A percentile compares a stretch with the other conserved stretches of the same genome.
Conservation (phyloP, 257 asterid species). For the Solanum chiquidenum region DNA sequence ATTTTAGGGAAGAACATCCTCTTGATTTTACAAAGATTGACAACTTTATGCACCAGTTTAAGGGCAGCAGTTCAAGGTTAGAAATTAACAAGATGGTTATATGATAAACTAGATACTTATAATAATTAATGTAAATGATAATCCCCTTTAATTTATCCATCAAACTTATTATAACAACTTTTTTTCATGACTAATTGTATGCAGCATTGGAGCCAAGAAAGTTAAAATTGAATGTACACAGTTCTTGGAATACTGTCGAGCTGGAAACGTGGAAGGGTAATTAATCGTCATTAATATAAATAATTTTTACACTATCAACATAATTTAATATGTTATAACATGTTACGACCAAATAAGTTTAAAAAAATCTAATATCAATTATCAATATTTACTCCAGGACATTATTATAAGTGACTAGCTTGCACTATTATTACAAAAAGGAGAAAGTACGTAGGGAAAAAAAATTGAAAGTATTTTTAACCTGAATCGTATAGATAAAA, state of each 20-base stretch:
- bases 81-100: neutral
- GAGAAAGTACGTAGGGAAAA: neutral
- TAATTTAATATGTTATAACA: neutral
- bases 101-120: neutral
- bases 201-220: slow-evolving; percentile 84
- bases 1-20: slow-evolving; percentile 21
- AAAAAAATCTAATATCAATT: neutral
- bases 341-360: neutral
- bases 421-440: neutral
- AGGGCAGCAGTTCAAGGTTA: slow-evolving; percentile 71
- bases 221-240: slow-evolving; percentile 56
- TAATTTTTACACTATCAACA: neutral
- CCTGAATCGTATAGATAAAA: too few relatives aligned
- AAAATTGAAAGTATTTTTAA: too few relatives aligned
- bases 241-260: slow-evolving; percentile 52
- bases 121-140: neutral
- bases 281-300: neutral
- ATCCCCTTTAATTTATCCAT: neutral
- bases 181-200: neutral
- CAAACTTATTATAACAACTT: neutral
- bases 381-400: neutral
- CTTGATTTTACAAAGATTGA: slow-evolving; percentile 42
- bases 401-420: neutral
- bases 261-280: slow-evolving; percentile 71
- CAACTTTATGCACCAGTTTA: slow-evolving; percentile 59